Conservation (phyloP, 257 asterid genomes). For the Fraxinus cuspidata region DNA sequence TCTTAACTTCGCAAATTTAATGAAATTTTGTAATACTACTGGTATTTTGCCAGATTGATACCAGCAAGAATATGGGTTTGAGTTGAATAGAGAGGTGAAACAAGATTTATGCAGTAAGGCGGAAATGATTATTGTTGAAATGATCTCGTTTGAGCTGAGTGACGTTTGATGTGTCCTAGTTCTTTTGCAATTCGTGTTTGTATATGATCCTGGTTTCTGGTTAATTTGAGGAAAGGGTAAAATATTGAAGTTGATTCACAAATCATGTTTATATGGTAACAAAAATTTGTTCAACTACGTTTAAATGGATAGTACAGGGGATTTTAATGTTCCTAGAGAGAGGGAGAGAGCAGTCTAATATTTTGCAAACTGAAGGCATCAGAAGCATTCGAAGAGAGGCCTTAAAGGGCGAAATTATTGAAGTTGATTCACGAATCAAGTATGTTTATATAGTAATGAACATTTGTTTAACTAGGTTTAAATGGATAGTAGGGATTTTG, state of each 20-base stretch:
- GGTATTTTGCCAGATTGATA: constrained; percentile 1
- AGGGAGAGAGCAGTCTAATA: no score
- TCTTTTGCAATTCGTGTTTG: not conserved
- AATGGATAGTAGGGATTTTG: not conserved
- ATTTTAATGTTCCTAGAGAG: not conserved
- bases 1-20: not conserved
- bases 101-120: not conserved
- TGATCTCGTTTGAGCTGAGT: not conserved
- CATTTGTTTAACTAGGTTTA: not conserved
- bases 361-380: no score
- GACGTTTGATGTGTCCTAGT: not conserved
- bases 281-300: not conserved
- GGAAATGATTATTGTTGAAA: not conserved
- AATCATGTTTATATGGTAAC: not conserved
- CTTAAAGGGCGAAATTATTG: not conserved
- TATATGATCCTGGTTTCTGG: not conserved
- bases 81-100: not conserved
- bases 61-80: not conserved
- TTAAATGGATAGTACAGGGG: not conserved
- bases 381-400: no score
- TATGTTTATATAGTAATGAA: not conserved
- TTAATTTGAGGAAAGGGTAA: not conserved
- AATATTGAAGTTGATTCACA: not conserved
- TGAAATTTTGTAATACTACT: not conserved
- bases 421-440: not conserved